phyloP scores from a whole-genome alignment of 1,284 basidiomycete genomes.

The Mrakiaceae sp. region DNA sequence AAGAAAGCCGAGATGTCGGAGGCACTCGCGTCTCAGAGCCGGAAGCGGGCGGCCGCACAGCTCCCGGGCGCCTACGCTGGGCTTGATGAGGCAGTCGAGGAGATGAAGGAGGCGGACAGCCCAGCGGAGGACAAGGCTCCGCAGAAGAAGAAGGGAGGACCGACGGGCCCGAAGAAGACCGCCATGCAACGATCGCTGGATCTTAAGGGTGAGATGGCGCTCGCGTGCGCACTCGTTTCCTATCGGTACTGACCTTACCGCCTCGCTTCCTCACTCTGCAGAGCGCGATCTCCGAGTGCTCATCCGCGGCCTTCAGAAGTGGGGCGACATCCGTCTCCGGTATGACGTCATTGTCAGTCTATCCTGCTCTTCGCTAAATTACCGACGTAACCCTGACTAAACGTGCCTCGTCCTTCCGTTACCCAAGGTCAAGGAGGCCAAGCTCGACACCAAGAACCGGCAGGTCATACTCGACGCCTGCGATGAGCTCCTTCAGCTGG shows the following conservation, averaged over 20 bases:
- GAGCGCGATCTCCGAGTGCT: slow-evolving; percentile 93
- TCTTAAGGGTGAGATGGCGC: slow-evolving; percentile 48
- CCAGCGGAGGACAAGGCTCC: slow-evolving; percentile 35
- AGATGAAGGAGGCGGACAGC: slow-evolving; percentile 60
- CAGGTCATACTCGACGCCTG: slow-evolving; percentile 81
- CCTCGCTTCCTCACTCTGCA: slow-evolving; percentile 11
- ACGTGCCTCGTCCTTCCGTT: neutral
- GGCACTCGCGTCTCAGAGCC: slow-evolving; percentile 12
- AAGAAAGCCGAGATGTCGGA: slow-evolving; percentile 43
- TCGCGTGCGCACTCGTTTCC: neutral
- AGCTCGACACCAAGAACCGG: slow-evolving; percentile 87
- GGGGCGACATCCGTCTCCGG: slow-evolving; percentile 92
- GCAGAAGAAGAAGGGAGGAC: slow-evolving; percentile 41
- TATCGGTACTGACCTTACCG: neutral
- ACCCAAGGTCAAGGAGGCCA: slow-evolving; percentile 71
- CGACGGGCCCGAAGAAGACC: slow-evolving; percentile 41
- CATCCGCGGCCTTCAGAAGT: slow-evolving; percentile 88
- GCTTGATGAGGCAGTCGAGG: slow-evolving; percentile 70
- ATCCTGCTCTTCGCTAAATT: neutral
- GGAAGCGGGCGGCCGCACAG: slow-evolving; percentile 72
- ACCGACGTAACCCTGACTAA: neutral
- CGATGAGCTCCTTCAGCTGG: slow-evolving; percentile 84
- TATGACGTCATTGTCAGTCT: slow-evolving; percentile 80
- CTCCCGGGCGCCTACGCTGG: slow-evolving; percentile 64
- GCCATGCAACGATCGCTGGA: slow-evolving; percentile 89